Percentiles rank a stretch among this genome's conserved stretches.
Evolutionary conservation across 1,284 basidiomycete genomes (phyloP).

Genomic region (Mycosarcoma mackinlayi): DNA sequence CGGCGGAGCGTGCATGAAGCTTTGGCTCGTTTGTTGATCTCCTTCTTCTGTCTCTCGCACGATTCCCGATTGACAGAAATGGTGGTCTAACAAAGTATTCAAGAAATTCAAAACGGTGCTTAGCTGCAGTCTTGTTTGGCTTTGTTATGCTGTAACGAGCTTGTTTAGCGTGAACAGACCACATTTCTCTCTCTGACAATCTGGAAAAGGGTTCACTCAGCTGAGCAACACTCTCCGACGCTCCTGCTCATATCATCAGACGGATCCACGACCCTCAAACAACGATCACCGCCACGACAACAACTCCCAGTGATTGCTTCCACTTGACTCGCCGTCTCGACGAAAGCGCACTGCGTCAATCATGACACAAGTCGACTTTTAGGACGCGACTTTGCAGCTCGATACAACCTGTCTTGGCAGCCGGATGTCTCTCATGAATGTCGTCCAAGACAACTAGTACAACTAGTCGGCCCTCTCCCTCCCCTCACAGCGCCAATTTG

Average conservation of each 20-base stretch:
- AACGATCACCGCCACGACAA: no score
- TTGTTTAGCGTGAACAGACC: conserved; percentile 7
- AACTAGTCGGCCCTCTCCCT: conserved; percentile 4
- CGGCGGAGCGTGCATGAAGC: conserved; percentile 26
- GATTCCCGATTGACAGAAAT: neutral
- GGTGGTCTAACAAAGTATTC: conserved; percentile 5
- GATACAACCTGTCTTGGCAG: neutral
- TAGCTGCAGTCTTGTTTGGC: no score
- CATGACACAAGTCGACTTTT: conserved; percentile 4
- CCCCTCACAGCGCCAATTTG: conserved; percentile 13
- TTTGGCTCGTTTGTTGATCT: conserved; percentile 13
- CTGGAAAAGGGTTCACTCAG: no score
- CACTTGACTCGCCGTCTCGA: no score
- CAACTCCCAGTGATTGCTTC: no score
- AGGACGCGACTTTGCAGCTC: conserved; percentile 5
- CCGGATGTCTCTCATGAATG: conserved; percentile 24
- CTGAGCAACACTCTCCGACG: no score
- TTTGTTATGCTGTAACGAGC: no score
- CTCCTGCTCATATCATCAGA: no score
- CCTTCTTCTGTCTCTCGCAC: conserved; percentile 36
- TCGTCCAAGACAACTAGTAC: conserved; percentile 16
- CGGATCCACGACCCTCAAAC: no score
- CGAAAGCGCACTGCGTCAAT: neutral
- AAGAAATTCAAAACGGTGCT: no score
- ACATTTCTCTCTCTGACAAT: no score